These are phyloP conservation scores for Lotus japonicus DNA, from an alignment of 306 rosid species.

Conservation along the genomic window DNA sequence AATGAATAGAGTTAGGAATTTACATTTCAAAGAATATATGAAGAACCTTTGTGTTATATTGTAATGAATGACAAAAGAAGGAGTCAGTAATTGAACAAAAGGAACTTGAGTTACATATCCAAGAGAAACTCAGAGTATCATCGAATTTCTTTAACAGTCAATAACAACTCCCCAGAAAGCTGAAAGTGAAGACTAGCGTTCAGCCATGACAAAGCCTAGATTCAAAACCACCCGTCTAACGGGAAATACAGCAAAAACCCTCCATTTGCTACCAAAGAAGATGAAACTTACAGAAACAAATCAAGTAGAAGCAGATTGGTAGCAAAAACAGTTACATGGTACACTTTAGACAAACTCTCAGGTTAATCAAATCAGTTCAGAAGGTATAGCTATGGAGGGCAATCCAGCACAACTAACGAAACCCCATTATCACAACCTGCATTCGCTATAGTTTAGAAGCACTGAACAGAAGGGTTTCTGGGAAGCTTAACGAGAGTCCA, in stretches of 20 bases:
- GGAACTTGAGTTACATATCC: conserved; percentile 29
- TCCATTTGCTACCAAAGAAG: conserved; percentile 28
- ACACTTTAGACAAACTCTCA: conserved; percentile 24
- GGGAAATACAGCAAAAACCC: neutral
- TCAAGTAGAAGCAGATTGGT: conserved; percentile 23
- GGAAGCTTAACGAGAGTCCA: conserved; percentile 68
- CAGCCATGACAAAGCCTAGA: conserved; percentile 32
- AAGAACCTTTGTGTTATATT: conserved; percentile 25
- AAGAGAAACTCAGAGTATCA: conserved; percentile 20
- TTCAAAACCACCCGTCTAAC: conserved; percentile 35
- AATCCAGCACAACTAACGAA: conserved; percentile 45
- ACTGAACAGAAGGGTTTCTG: conserved; percentile 13
- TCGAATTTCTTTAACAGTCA: neutral
- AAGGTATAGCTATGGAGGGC: conserved; percentile 22
- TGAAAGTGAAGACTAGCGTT: conserved; percentile 38
- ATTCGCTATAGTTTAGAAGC: conserved; percentile 34
- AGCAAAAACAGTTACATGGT: conserved; percentile 35
- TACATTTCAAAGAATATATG: conserved; percentile 43
- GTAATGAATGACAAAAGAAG: conserved; percentile 35
- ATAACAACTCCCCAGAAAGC: conserved; percentile 24
- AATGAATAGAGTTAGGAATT: conserved; percentile 39
- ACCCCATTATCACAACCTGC: conserved; percentile 47
- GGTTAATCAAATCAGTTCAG: conserved; percentile 22
- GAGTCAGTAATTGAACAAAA: conserved; percentile 21
- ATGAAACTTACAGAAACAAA: conserved; percentile 20